A percentile compares a stretch with the other conserved stretches of the same genome.
These are phyloP conservation scores for Rosellinia necatrix DNA, from an alignment of 2,329 filamentous ascomycete genomes.

Conservation along the genomic window DNA sequence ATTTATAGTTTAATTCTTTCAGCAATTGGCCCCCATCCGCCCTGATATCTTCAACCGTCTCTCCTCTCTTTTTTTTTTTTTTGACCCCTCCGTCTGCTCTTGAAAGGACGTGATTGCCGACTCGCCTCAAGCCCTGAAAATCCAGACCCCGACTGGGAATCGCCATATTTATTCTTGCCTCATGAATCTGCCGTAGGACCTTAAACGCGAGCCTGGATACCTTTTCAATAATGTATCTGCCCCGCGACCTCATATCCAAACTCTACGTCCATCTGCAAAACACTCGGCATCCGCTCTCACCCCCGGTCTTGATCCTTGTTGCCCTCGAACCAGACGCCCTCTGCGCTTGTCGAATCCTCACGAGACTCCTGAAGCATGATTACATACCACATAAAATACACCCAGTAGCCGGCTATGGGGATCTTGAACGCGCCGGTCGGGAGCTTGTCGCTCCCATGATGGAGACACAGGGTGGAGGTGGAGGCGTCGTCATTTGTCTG, in stretches of 20 bases:
- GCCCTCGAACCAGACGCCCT: conserved; percentile 94
- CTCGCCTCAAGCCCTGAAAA: not conserved
- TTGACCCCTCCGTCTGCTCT: not conserved
- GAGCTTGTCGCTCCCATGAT: conserved; percentile 86
- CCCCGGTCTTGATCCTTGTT: conserved; percentile 88
- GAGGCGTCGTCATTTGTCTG: conserved; percentile 88
- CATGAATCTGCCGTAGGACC: conserved; percentile 42
- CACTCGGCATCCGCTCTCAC: conserved; percentile 85
- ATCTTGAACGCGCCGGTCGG: conserved; percentile 78
- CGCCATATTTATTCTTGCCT: conserved; percentile 18
- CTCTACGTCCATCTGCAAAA: conserved; percentile 88
- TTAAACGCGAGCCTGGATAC: conserved; percentile 43
- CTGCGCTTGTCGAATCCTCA: conserved; percentile 93
- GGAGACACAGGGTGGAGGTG: conserved; percentile 79
- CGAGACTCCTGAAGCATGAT: conserved; percentile 91
- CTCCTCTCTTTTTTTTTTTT: too few species aligned
- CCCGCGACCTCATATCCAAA: conserved; percentile 83
- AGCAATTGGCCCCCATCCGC: conserved; percentile 15
- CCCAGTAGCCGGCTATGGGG: conserved; percentile 89
- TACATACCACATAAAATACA: conserved; percentile 98
- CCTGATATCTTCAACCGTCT: not conserved
- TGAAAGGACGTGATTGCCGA: conserved; percentile 2
- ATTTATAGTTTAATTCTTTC: conserved; percentile 22
- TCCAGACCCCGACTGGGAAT: not conserved
- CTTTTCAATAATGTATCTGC: conserved; percentile 79